These are phyloP conservation scores for Hanseniaspora uvarum DNA, from an alignment of 1,139 yeast genomes.

Conservation along the genomic window DNA sequence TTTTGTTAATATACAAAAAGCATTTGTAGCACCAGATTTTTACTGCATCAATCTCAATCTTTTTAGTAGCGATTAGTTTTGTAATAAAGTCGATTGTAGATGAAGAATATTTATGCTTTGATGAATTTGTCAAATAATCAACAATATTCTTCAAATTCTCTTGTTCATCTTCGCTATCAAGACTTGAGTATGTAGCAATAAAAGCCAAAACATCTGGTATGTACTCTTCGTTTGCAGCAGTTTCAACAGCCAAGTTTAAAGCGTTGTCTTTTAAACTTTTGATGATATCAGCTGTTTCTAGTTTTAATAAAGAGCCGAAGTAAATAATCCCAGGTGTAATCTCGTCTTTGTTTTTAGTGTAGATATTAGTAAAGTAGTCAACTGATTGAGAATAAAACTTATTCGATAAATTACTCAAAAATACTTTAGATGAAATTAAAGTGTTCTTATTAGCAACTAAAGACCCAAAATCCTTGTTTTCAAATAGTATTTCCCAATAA, in stretches of 20 bases:
- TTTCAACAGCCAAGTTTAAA: conserved; percentile 16
- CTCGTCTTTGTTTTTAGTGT: conserved; percentile 19
- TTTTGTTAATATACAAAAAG: conserved; percentile 50
- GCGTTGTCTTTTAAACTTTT: conserved; percentile 19
- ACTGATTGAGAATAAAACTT: not conserved
- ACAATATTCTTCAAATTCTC: conserved; percentile 18
- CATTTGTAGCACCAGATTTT: conserved; percentile 37
- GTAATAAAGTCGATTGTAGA: conserved; percentile 26
- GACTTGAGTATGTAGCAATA: not conserved
- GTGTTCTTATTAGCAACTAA: not conserved
- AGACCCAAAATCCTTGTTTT: not conserved
- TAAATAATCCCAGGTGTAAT: conserved; percentile 18
- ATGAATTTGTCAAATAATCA: conserved; percentile 25
- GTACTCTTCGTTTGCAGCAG: conserved; percentile 3
- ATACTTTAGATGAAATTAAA: conserved; percentile 1
- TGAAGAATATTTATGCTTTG: conserved; percentile 28
- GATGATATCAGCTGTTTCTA: conserved; percentile 5
- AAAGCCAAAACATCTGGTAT: not conserved
- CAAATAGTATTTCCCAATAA: not conserved
- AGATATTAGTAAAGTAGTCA: conserved; percentile 21
- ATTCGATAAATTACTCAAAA: not conserved
- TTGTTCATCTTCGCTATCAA: conserved; percentile 22
- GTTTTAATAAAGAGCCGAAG: conserved; percentile 20
- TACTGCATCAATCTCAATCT: conserved; percentile 21
- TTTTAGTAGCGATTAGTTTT: conserved; percentile 10